A percentile compares a stretch with the other conserved stretches of the same genome.
Evolutionary conservation across 2,329 filamentous ascomycete species (phyloP).

Genomic region (Colletotrichum cereale): DNA sequence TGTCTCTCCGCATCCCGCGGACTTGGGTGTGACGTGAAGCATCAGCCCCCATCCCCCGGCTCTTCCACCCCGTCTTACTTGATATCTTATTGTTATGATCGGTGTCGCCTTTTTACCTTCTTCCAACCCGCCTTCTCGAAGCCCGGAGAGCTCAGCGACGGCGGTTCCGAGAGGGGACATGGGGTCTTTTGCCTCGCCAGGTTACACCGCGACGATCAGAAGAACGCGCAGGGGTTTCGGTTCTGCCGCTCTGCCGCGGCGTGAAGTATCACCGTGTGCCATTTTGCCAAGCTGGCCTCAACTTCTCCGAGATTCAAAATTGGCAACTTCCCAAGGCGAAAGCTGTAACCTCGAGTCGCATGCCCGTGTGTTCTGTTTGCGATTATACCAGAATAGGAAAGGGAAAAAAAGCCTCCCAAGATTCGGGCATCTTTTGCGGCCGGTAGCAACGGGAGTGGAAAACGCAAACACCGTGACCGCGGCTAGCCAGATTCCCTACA

Average conservation of each 20-base stretch:
- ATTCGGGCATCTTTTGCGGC: not conserved
- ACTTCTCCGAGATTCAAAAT: not conserved
- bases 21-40: not conserved
- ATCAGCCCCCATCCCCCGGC: no score
- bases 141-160: no score
- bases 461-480: not conserved
- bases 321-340: no score
- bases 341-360: not conserved
- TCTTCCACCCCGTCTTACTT: not conserved
- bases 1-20: not conserved
- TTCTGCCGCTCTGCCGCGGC: no score
- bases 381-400: not conserved
- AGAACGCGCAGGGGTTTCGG: conserved; percentile 9
- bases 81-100: not conserved
- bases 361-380: not conserved
- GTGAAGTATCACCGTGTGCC: not conserved
- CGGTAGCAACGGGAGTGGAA: not conserved
- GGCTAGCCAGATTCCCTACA: not conserved
- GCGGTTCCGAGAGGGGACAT: not conserved
- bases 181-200: not conserved
- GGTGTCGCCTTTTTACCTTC: not conserved
- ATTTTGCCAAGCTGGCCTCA: not conserved
- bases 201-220: conserved; percentile 17
- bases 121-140: not conserved
- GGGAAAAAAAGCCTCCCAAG: not conserved